Conservation (phyloP, 2,329 filamentous ascomycete species). For the Thelonectria olida region DNA sequence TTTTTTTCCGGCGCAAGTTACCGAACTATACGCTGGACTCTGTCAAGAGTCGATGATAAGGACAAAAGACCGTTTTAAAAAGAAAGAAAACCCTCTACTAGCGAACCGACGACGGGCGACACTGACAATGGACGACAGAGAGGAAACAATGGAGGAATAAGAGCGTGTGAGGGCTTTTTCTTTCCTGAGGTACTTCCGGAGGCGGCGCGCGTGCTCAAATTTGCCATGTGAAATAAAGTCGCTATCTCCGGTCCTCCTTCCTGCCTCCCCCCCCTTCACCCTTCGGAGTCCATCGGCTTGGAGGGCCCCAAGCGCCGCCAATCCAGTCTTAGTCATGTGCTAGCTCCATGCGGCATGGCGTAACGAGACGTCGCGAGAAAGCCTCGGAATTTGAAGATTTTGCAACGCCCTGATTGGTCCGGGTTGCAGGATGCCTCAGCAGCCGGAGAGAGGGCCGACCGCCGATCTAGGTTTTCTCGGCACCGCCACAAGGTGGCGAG, state of each 20-base stretch:
- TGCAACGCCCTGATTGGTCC: constrained; percentile 33
- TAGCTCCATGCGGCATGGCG: constrained; percentile 27
- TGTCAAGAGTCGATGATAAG: background rate
- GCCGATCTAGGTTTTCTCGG: background rate
- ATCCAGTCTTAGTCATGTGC: constrained; percentile 3
- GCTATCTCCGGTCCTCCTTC: constrained; percentile 36
- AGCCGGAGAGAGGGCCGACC: background rate
- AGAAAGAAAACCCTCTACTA: background rate
- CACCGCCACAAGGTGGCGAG: constrained; percentile 42
- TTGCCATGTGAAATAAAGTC: constrained; percentile 42
- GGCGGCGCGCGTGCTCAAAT: constrained; percentile 32
- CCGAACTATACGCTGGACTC: constrained; percentile 1
- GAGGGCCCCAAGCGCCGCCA: constrained; percentile 31
- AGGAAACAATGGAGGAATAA: constrained; percentile 3
- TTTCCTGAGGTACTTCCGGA: background rate
- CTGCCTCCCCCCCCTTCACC: background rate
- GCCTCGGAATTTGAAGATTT: constrained; percentile 36
- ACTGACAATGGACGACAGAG: constrained; percentile 6
- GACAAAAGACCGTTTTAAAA: background rate
- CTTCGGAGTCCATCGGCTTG: constrained; percentile 30
- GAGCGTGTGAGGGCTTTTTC: constrained; percentile 25
- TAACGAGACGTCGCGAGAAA: constrained; percentile 39
- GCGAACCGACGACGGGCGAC: background rate
- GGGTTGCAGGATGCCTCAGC: constrained; percentile 32
- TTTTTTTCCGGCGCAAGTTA: constrained; percentile 24